Evolutionary conservation across 2,329 filamentous ascomycete genomes (phyloP).

Genomic region (Xylariaceae sp.): DNA sequence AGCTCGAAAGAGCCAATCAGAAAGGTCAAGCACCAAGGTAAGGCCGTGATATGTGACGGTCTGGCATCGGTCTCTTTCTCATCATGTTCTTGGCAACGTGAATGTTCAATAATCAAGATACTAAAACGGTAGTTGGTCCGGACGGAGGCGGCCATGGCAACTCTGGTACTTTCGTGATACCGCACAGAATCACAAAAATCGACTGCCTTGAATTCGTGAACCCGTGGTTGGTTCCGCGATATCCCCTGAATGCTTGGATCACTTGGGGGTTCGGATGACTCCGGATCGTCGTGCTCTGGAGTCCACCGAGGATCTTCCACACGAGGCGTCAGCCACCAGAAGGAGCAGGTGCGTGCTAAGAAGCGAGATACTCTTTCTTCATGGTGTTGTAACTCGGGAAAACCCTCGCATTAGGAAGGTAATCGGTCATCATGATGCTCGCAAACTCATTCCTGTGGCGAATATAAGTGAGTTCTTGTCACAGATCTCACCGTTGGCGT

Average conservation of each 20-base stretch:
- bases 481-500: not conserved
- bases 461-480: not conserved
- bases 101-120: not conserved
- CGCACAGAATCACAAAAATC: not conserved
- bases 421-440: slow-evolving; percentile 9
- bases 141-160: not conserved
- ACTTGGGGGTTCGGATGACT: slow-evolving; percentile 12
- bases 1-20: slow-evolving; percentile 16
- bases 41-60: not conserved
- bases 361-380: not conserved
- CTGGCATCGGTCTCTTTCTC: slow-evolving; percentile 6
- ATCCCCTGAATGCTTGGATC: not conserved
- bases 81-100: slow-evolving; percentile 13
- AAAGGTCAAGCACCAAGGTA: slow-evolving; percentile 14
- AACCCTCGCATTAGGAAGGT: slow-evolving; percentile 15
- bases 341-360: not conserved
- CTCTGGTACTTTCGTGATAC: slow-evolving; percentile 1
- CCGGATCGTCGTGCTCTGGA: slow-evolving; percentile 15
- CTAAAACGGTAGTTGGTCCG: not conserved
- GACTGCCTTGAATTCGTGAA: not conserved
- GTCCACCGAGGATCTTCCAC: not conserved
- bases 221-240: not conserved
- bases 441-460: not conserved
- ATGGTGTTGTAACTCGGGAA: slow-evolving; percentile 4
- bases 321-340: not conserved